Evolutionary conservation across 2,329 filamentous ascomycete genomes (phyloP), one percentile per base, ranked within the genome.

Genomic region (Myriosclerotinia curreyana): DNA sequence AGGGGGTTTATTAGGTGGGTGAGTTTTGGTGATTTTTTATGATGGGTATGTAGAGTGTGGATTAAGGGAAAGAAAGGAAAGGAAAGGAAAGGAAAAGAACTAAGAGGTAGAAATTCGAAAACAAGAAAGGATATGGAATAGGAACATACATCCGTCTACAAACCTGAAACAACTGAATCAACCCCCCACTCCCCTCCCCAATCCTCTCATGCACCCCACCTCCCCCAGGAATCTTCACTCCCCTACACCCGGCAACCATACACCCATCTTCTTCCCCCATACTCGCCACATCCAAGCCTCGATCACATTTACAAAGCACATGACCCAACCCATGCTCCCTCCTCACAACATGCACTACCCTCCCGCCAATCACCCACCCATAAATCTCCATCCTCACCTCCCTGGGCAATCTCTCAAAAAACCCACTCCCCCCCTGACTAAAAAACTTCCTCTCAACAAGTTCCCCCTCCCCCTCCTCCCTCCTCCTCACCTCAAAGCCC

Each of bases 111-210:
- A 54, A 40, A 22, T 12, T 1, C n/a, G n/a, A n/a, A 58, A 25
- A 2, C 25, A 25, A 51, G 46, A 34, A 40, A 17, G 4, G 1
- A 25, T 9, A 38, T 48, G 59, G 22, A 34, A 28, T 7, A 46
- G 2, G 31, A 62, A 59, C 65, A 64, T 65, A 71, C 69, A 70
- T 31, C 38, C 66, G 68, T 42, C 68, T 66, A 66, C 69, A 71
- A n/a, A 68, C 68, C 52, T 67, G 66, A 20, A 70, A 54, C 12
- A 71, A 58, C 14, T 59, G 65, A 25, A 70, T 60, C 12, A 67
- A 31, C 17, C 59, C 56, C 34, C 54, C 56, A 28, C 67, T 25
- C 17, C 22, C 44, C 6, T 52, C 22, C 36, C 36, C 46, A 31
- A 60, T 3, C 17, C 1, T 48, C 42, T 59, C 58, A 40, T 60